Evolutionary conservation across 73 alveolate genomes (phyloP).

Genomic region (Paramecium caudatum): DNA sequence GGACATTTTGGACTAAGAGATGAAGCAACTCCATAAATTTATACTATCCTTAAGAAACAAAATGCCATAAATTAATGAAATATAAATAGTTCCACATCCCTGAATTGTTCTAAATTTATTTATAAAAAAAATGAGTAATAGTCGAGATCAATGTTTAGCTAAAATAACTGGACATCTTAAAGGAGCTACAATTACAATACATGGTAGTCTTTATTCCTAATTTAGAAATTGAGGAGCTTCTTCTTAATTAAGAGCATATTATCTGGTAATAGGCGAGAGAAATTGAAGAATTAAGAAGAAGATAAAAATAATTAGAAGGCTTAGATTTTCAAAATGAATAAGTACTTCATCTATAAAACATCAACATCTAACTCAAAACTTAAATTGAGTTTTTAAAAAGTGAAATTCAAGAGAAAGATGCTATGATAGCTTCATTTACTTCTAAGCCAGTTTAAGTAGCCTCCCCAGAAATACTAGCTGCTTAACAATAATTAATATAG

Average conservation of each 20-base stretch:
- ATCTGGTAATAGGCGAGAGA: conserved; percentile 36
- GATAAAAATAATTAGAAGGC: conserved; percentile 23
- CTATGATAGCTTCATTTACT: conserved; percentile 32
- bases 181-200: conserved; percentile 27
- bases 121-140: conserved; percentile 53
- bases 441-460: conserved; percentile 50
- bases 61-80: conserved; percentile 24
- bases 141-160: conserved; percentile 18
- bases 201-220: neutral
- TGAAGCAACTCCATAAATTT: conserved; percentile 10
- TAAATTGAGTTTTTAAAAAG: conserved; percentile 21
- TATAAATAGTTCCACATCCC: too few relatives aligned
- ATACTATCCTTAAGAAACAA: conserved; percentile 5
- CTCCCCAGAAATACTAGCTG: conserved; percentile 32
- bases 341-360: neutral
- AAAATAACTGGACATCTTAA: conserved; percentile 12
- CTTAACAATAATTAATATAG: neutral
- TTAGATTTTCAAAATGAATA: conserved; percentile 34
- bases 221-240: conserved; percentile 18
- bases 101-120: too few relatives aligned
- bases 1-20: conserved; percentile 70
- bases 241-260: conserved; percentile 16
- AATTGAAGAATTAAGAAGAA: conserved; percentile 11
- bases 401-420: conserved; percentile 51
- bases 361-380: neutral